phyloP scores from a whole-genome alignment of 345 rosid species.

The Lumnitzera racemosa region DNA sequence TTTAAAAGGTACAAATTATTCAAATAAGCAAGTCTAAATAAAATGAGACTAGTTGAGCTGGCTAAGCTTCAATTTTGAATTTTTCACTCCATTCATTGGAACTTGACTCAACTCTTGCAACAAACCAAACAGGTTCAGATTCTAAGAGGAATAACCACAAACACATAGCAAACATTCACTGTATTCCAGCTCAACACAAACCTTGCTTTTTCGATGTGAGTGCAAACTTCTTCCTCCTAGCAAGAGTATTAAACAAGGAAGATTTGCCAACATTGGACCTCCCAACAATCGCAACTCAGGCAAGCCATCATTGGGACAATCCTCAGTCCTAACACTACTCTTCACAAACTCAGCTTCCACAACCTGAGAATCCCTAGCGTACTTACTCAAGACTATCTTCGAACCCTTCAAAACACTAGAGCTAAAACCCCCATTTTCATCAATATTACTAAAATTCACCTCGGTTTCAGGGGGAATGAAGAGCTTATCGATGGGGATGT shows the following conservation, averaged over 20 bases:
- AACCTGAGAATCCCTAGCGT: constrained; percentile 78
- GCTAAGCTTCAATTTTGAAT: too few relatives aligned
- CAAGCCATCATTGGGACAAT: constrained; percentile 75
- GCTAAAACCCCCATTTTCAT: constrained; percentile 23
- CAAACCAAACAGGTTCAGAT: too few relatives aligned
- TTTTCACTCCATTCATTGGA: too few relatives aligned
- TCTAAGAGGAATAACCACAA: constrained; percentile 1
- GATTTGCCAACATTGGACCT: constrained; percentile 97
- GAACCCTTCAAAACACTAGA: constrained; percentile 79
- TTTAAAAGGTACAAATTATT: too few relatives aligned
- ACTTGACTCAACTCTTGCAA: too few relatives aligned
- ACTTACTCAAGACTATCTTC: constrained; percentile 82
- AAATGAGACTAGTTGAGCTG: too few relatives aligned
- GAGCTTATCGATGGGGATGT: constrained; percentile 59
- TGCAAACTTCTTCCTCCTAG: constrained; percentile 82
- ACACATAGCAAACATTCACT: constrained; percentile 2
- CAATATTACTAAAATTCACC: constrained; percentile 17
- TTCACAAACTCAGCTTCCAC: constrained; percentile 76
- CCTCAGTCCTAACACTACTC: constrained; percentile 81
- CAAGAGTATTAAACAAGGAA: constrained; percentile 86
- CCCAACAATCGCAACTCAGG: constrained; percentile 95
- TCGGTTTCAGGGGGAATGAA: constrained; percentile 82
- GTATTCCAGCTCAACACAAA: constrained; percentile 5
- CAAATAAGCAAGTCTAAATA: too few relatives aligned
- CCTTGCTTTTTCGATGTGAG: constrained; percentile 98